Conservation (phyloP, 1,139 yeast species). For the Sugiyamaella novakii region DNA sequence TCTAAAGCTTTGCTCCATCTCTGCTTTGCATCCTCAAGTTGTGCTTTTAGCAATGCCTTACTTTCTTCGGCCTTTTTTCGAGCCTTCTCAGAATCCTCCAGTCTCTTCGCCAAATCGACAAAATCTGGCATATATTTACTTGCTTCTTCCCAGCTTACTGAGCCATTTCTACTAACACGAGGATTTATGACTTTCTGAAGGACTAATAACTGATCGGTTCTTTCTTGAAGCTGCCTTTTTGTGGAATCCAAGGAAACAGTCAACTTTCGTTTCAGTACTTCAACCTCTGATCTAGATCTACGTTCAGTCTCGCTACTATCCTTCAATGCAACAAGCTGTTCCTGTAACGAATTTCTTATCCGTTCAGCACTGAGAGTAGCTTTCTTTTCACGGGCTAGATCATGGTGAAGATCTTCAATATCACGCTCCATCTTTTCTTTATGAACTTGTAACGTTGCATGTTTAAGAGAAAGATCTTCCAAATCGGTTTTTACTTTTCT, state of each 20-base stretch:
- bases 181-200: constrained; percentile 36
- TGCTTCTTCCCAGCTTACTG: constrained; percentile 28
- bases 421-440: constrained; percentile 76
- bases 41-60: constrained; percentile 36
- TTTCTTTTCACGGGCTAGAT: constrained; percentile 37
- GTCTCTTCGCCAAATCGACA: constrained; percentile 36
- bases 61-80: constrained; percentile 38
- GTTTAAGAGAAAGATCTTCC: constrained; percentile 31
- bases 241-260: constrained; percentile 32
- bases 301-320: constrained; percentile 34
- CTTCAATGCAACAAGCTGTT: constrained; percentile 32
- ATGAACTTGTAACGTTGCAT: constrained; percentile 33
- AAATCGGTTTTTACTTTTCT: constrained; percentile 40
- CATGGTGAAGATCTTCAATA: constrained; percentile 60
- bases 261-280: constrained; percentile 36
- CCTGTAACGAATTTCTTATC: constrained; percentile 30
- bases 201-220: constrained; percentile 35
- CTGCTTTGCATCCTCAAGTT: constrained; percentile 36
- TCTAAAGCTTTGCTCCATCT: constrained; percentile 36
- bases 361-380: constrained; percentile 34
- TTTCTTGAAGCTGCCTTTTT: constrained; percentile 34
- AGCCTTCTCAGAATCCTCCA: constrained; percentile 36
- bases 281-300: constrained; percentile 37
- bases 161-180: constrained; percentile 22
- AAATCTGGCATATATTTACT: constrained; percentile 30